Conservation (phyloP, 164 flowering plant species). For the Saururus chinensis region DNA sequence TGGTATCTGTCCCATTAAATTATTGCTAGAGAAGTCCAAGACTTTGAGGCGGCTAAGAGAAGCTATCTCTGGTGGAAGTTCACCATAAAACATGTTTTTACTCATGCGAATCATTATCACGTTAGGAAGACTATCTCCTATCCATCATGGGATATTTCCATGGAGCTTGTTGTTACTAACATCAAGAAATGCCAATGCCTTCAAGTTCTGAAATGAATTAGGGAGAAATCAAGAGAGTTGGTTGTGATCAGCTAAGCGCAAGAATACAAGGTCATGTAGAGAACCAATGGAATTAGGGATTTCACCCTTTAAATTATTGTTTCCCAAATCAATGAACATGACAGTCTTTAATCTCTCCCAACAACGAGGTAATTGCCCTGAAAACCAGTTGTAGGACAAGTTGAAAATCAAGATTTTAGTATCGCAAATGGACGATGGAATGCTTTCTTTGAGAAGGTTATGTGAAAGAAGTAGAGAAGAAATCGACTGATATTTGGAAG, state of each 20-base stretch:
- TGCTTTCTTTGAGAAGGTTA: neutral
- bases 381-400: neutral
- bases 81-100: constrained; percentile 9
- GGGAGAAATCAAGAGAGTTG: neutral
- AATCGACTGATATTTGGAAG: no score
- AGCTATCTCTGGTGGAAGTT: constrained; percentile 5
- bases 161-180: neutral
- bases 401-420: neutral
- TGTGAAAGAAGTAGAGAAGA: no score
- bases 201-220: neutral
- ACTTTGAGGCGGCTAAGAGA: constrained; percentile 9
- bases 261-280: neutral
- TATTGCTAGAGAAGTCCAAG: constrained; percentile 16
- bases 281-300: neutral
- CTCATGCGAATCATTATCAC: constrained; percentile 8
- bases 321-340: no score
- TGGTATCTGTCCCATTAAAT: constrained; percentile 12
- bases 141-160: constrained; percentile 1
- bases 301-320: no score
- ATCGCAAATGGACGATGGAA: no score
- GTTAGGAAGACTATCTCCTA: constrained; percentile 1
- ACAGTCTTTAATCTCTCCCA: no score
- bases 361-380: neutral
- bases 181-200: neutral
- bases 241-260: neutral